Evolutionary conservation across 129 eudicot genomes (phyloP).

Genomic region (Heracleum sosnowskyi): DNA sequence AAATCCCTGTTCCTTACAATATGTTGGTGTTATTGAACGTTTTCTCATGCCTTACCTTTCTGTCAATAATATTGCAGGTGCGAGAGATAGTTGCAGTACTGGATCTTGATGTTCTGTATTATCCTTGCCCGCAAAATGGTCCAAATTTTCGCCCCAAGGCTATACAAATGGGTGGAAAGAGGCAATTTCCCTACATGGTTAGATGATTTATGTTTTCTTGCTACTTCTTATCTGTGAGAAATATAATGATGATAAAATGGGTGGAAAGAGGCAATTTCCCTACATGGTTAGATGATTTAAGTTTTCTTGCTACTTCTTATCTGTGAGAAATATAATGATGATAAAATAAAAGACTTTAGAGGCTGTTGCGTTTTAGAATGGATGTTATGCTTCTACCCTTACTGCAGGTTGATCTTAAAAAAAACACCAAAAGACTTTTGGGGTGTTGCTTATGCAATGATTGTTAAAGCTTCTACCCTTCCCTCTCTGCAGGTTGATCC

Average conservation of each 20-base stretch:
- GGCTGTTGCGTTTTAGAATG: no score
- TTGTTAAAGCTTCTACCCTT: conserved; percentile 13
- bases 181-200: conserved; percentile 16
- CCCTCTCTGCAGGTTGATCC: conserved; percentile 79
- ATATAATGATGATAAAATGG: no score
- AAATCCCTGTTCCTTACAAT: neutral
- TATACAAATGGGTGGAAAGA: conserved; percentile 13
- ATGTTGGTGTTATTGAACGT: neutral
- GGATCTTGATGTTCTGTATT: conserved; percentile 88
- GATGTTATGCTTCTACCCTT: no score
- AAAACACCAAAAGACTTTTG: neutral
- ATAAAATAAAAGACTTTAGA: no score
- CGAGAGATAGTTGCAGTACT: conserved; percentile 89
- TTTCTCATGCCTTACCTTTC: conserved; percentile 7
- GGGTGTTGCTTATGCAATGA: neutral
- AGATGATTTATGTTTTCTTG: conserved; percentile 8
- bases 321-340: neutral
- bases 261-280: conserved; percentile 15
- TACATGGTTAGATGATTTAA: conserved; percentile 12
- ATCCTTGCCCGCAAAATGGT: conserved; percentile 97
- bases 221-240: neutral
- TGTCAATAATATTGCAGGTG: conserved; percentile 40
- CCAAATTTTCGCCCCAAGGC: conserved; percentile 92
- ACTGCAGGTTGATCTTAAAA: neutral
- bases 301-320: neutral